Evolutionary conservation across 2,329 filamentous ascomycete species (phyloP).

Genomic region (Zymoseptoria tritici): DNA sequence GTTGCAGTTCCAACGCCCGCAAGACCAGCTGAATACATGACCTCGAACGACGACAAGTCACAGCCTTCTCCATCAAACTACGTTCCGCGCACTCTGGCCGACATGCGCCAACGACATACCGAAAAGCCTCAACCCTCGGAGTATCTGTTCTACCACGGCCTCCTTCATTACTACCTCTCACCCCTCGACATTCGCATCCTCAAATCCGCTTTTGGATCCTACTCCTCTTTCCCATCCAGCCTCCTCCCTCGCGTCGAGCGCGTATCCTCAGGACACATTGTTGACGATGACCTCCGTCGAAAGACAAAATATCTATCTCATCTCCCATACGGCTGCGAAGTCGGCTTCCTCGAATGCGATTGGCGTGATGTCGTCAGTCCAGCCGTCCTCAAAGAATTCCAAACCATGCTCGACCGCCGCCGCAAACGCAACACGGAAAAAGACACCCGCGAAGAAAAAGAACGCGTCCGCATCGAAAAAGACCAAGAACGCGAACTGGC

Average conservation of each 20-base stretch:
- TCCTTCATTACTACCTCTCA: slow-evolving; percentile 82
- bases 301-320: slow-evolving; percentile 82
- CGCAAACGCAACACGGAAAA: slow-evolving; percentile 75
- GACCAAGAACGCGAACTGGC: slow-evolving; percentile 64
- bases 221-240: slow-evolving; percentile 73
- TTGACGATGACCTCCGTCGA: slow-evolving; percentile 77
- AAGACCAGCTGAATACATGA: slow-evolving; percentile 3
- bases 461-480: slow-evolving; percentile 72
- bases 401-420: slow-evolving; percentile 66
- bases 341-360: slow-evolving; percentile 86
- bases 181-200: slow-evolving; percentile 87
- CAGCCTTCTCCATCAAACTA: slow-evolving; percentile 17
- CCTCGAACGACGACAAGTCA: slow-evolving; percentile 24
- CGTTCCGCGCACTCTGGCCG: slow-evolving; percentile 38
- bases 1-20: slow-evolving; percentile 4
- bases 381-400: slow-evolving; percentile 67
- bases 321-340: slow-evolving; percentile 81
- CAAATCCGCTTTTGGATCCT: slow-evolving; percentile 79
- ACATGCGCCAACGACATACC: slow-evolving; percentile 39
- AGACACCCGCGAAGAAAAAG: slow-evolving; percentile 76
- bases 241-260: slow-evolving; percentile 82
- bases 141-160: slow-evolving; percentile 83
- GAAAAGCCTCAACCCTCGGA: slow-evolving; percentile 43
- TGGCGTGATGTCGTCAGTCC: slow-evolving; percentile 83
- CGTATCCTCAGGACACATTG: slow-evolving; percentile 77